Percentiles rank a stretch among this genome's conserved stretches.
These are phyloP conservation scores for Fusarium sp. DNA, from an alignment of 2,329 filamentous ascomycete genomes.

Conservation along the genomic window DNA sequence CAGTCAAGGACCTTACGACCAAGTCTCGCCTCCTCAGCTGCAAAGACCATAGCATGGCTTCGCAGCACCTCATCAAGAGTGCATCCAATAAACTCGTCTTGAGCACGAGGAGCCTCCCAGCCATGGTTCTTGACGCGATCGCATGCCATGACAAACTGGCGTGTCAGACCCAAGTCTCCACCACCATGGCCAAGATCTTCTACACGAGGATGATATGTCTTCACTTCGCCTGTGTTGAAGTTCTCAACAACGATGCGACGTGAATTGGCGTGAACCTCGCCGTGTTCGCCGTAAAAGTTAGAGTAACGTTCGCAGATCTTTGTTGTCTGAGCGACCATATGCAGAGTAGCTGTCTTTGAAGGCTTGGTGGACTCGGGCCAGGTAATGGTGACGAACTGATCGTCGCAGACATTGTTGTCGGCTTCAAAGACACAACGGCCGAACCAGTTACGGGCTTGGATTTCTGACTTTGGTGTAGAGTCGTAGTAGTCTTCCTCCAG, in stretches of 20 bases:
- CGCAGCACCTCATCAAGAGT: conserved; percentile 86
- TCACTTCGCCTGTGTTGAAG: conserved; percentile 50
- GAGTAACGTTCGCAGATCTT: conserved; percentile 88
- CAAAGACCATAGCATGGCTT: conserved; percentile 93
- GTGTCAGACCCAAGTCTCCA: conserved; percentile 67
- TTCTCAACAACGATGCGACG: conserved; percentile 78
- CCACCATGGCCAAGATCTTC: conserved; percentile 54
- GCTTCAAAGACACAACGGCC: conserved; percentile 95
- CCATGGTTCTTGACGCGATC: conserved; percentile 78
- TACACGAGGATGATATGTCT: conserved; percentile 44
- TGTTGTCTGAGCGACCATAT: conserved; percentile 93
- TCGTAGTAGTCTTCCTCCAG: conserved; percentile 64
- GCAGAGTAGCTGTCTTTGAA: conserved; percentile 87
- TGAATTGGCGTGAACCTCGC: conserved; percentile 89
- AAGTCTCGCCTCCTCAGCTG: conserved; percentile 85
- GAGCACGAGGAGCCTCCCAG: conserved; percentile 74
- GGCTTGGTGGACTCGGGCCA: conserved; percentile 78
- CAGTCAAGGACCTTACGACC: conserved; percentile 78
- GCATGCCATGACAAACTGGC: conserved; percentile 85
- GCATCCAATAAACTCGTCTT: conserved; percentile 80
- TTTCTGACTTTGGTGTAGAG: conserved; percentile 56
- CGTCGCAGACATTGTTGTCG: conserved; percentile 93
- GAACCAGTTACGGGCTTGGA: conserved; percentile 75
- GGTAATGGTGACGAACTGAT: conserved; percentile 86
- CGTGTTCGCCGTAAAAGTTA: conserved; percentile 84